Evolutionary conservation across 495 filamentous ascomycete genomes (phyloP), one percentile per base, ranked within the genome.

Genomic region (Parathielavia appendiculata): DNA sequence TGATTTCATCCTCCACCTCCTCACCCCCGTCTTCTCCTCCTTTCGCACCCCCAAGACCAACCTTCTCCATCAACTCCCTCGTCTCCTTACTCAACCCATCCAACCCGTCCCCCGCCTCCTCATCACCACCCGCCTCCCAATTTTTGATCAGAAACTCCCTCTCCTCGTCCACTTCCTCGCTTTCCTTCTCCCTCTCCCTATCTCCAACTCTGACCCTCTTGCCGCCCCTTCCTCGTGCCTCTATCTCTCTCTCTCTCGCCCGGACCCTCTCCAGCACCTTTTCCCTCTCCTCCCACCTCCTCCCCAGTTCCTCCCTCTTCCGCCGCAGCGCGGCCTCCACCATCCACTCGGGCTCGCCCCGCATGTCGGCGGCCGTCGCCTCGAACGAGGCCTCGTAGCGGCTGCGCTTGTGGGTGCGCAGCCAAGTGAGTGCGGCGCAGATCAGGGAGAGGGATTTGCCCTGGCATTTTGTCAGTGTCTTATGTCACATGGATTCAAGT

Each of bases 391-490:
- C 76, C 49, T 89, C 82, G 57, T 91, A 85, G 0, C 61, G 73
- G 57, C 79, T 79, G 36, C 83, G 81, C 71, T 96, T 92, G 71
- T 91, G 83, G 62, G 91, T 84, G 46, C 93, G 87, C 10, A 97
- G 77, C 95, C 93, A 98, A 1, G 93, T 97, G 61, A 98, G 73
- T 36, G 93, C 84, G 51, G 85, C 86, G 74, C 93, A 98, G 61
- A 98, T 96, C 20, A 98, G 76, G 66, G 93, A 97, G 17, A 98
- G 71, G 3, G 95, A 97, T 83, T 98, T 98, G n/a, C 93, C 92
- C 86, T 92, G 56, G 26, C 50, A 14, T 17, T 9, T 56, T 38
- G 26, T 32, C 22, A n/a, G n/a, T n/a, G n/a, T n/a, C n/a, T n/a
- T n/a, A n/a, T n/a, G n/a, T n/a, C n/a, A n/a, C n/a, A n/a, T n/a